Conservation (phyloP, 306 rosid genomes). For the Abrus precatorius region DNA sequence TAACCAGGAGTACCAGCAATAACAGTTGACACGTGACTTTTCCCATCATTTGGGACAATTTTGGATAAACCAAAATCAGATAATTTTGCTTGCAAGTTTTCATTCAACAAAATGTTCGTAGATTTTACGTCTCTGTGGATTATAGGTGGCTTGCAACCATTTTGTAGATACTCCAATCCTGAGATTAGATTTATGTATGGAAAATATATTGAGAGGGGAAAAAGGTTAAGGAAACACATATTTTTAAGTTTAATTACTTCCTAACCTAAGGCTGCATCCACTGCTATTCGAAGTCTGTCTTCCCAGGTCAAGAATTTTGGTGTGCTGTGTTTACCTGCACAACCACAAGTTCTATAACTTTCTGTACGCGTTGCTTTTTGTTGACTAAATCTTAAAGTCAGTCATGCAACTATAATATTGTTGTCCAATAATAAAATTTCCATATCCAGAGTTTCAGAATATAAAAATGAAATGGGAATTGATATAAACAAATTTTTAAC, state of each 20-base stretch:
- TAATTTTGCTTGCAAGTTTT: constrained; percentile 56
- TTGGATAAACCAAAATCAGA: constrained; percentile 61
- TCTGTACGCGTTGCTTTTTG: background rate
- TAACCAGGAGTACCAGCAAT: constrained; percentile 60
- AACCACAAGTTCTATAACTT: background rate
- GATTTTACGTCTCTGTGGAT: constrained; percentile 63
- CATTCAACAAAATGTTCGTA: constrained; percentile 56
- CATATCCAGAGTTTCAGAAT: background rate
- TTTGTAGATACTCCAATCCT: constrained; percentile 62
- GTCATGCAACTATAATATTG: background rate
- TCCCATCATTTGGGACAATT: constrained; percentile 29
- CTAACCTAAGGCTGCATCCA: constrained; percentile 57
- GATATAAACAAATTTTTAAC: background rate
- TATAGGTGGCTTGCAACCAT: constrained; percentile 54
- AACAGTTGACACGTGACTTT: constrained; percentile 44
- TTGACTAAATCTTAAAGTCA: background rate
- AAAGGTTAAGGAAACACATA: background rate
- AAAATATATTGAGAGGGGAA: background rate
- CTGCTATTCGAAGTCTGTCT: constrained; percentile 55
- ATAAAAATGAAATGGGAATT: background rate
- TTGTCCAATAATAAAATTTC: background rate
- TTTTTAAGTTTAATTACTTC: background rate
- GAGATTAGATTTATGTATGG: background rate
- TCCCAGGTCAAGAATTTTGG: constrained; percentile 50
- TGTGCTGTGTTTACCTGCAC: constrained; percentile 15